phyloP scores from a whole-genome alignment of 495 filamentous ascomycete genomes.

The Lophium mytilinum region DNA sequence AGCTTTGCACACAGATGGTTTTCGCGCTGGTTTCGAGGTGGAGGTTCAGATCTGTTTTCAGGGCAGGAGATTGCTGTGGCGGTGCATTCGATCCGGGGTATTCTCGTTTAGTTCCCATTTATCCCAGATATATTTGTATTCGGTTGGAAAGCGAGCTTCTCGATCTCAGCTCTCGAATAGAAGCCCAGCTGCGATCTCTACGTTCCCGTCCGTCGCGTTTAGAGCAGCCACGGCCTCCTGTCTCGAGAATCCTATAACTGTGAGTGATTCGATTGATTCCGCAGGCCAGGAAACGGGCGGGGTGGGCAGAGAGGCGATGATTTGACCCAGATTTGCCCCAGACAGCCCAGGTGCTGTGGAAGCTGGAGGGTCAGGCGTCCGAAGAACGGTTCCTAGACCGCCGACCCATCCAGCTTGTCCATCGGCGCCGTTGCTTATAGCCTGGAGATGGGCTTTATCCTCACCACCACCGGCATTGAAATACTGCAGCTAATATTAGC shows the following conservation, averaged over 20 bases:
- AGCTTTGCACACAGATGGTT: no score
- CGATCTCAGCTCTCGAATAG: conserved; percentile 48
- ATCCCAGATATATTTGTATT: no score
- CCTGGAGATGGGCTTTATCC: conserved; percentile 24
- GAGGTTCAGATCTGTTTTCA: no score
- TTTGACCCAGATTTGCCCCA: neutral
- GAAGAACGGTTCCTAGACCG: conserved; percentile 6
- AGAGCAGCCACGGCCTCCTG: conserved; percentile 72
- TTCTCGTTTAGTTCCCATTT: no score
- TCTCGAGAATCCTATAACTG: conserved; percentile 69
- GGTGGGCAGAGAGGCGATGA: conserved; percentile 12
- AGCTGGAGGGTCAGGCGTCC: conserved; percentile 5
- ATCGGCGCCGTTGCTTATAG: conserved; percentile 2
- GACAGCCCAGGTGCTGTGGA: neutral
- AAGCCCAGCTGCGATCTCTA: conserved; percentile 78
- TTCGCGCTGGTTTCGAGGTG: no score
- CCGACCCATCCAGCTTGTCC: conserved; percentile 14
- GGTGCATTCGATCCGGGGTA: no score
- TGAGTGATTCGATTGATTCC: conserved; percentile 61
- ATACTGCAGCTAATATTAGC: no score
- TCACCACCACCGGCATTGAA: conserved; percentile 36
- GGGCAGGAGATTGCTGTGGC: no score
- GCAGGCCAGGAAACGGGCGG: conserved; percentile 43
- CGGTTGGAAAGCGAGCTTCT: no score
- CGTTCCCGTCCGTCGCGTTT: conserved; percentile 73